Base-by-base conservation (phyloP, 1,284 basidiomycete genomes). In the Papiliotrema laurentii region DNA sequence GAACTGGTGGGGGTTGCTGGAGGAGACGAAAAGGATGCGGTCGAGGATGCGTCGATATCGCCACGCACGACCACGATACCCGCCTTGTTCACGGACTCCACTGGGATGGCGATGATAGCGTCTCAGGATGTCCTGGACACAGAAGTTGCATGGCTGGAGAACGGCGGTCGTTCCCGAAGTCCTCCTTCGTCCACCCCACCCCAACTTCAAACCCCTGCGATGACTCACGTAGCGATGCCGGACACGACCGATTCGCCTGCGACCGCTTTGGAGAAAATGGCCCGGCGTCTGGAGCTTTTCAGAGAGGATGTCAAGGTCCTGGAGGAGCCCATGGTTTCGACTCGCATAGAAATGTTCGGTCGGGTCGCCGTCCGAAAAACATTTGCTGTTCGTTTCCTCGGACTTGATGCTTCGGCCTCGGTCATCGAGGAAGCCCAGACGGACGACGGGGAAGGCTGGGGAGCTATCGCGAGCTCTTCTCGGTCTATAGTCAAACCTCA, bases 301-400 rank as follows among this genome's bases (percentile, higher is more conserved):
- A 49, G 61, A 1, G 44, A 54, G 5, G 47, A 56, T 4, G 49
- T 48, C 5, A 45, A 50, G 19, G 45, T 49, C 6, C 13, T 19
- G 28, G 54, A 58, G 16, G 60, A 67, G 40, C 61, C 64, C 0
- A 61, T 72, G 59, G 58, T 68, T 35, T 65, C 62, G 28, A 69
- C 66, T 21, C 58, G 64, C 4, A 61, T 72, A 34, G 63, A 68
- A 33, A 51, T 58, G 53, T 60, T 65, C 25, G 62, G 63, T n/a
- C 55, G 69, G 21, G 65, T 72, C 4, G 69, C 69, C 1, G 60
- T 72, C 14, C 55, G 66, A 21, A 69, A 69, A 40, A 60, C 58
- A 39, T 54, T 57, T 7, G 69, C 69, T 5, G 53, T 66, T 22
- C 64, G 59, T n/a, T 72, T 69, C 35, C 48, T 70, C 10, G 64